Evolutionary conservation across 179 eudicot genomes (phyloP), one percentile per base, ranked within the genome.

Genomic region (Beta corolliflora): DNA sequence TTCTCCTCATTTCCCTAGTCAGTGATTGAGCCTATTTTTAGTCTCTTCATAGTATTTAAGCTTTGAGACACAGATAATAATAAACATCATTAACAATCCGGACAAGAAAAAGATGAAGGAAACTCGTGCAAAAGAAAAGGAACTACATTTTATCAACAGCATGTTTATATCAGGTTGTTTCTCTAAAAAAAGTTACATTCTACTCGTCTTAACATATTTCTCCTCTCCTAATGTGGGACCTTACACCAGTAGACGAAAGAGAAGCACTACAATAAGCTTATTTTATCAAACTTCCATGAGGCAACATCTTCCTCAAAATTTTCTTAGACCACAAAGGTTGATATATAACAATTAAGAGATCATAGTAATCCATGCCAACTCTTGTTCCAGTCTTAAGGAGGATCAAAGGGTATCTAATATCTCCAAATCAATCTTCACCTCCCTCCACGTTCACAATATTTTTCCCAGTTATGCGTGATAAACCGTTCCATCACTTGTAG

Each of bases 241-340:
- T 67, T 68, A 68, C 68, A 52, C 74, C 68, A 69, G 21, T 21
- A 67, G 76, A 67, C 71, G 58, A n/a, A 56, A 77, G 58, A n/a
- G 56, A 72, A 71, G 63, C 18, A 61, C 53, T 74, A 58, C 74
- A 63, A 44, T 53, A 54, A 58, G 53, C 53, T 50, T 63, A 16
- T 61, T 66, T 72, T 78, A 75, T 75, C 76, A 75, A 60, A 55
- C 72, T 69, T 53, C 23, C 15, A 58, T 55, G 71, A 78, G 84
- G 74, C 65, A 50, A 70, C 71, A 52, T 58, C 76, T 61, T 55
- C 75, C 71, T 58, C 75, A 79, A 77, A 63, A 74, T 3, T 45
- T 64, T 76, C 58, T 71, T 9, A 45, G 54, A 80, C 55, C 69
- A 77, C 53, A 7, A 69, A 81, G 52, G 46, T 29, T 66, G 52